Evolutionary conservation across 1,139 yeast species (phyloP).

Genomic region (Schizosaccharomyces versatilis): DNA sequence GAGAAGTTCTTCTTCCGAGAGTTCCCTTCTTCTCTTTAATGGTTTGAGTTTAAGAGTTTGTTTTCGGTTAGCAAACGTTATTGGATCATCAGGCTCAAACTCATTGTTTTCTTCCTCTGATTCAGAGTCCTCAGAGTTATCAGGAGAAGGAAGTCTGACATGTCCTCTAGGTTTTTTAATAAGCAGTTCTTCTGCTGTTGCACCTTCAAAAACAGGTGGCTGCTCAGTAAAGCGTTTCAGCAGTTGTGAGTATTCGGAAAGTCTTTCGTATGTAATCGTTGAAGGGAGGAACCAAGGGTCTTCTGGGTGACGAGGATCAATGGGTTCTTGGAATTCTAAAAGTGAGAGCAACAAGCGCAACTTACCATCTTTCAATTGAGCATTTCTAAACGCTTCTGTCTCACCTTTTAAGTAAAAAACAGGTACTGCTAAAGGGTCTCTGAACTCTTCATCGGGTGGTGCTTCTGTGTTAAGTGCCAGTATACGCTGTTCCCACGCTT

Average conservation of each 20-base stretch:
- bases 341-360: conserved; percentile 8
- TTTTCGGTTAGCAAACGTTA: not conserved
- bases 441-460: not conserved
- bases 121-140: not conserved
- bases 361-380: conserved; percentile 9
- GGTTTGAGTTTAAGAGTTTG: not conserved
- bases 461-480: not conserved
- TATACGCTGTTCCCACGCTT: not conserved
- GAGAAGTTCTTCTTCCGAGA: conserved; percentile 4
- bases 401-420: conserved; percentile 5
- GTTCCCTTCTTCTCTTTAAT: conserved; percentile 2
- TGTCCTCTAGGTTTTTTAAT: conserved; percentile 6
- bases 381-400: not conserved
- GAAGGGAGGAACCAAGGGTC: conserved; percentile 7
- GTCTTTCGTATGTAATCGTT: conserved; percentile 4
- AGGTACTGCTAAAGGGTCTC: not conserved
- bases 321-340: conserved; percentile 5
- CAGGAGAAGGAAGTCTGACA: not conserved
- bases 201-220: conserved; percentile 10
- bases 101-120: conserved; percentile 5
- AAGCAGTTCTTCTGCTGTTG: conserved; percentile 7
- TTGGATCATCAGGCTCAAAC: conserved; percentile 2
- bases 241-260: conserved; percentile 3
- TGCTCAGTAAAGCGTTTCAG: conserved; percentile 6
- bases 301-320: conserved; percentile 2